Conservation (phyloP, 1,284 basidiomycete genomes). For the Xerocomus minutiporus region DNA sequence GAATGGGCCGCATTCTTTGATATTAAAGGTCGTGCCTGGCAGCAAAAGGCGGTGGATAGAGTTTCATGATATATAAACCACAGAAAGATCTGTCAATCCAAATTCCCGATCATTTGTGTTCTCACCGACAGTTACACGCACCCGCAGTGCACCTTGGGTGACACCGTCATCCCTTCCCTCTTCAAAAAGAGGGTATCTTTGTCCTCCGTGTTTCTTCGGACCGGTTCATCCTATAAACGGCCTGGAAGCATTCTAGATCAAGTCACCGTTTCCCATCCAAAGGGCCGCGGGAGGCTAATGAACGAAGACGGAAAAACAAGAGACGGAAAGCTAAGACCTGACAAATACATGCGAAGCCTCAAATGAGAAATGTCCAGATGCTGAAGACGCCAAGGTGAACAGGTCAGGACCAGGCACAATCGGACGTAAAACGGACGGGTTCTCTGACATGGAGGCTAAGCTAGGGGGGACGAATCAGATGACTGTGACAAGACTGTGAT, state of each 20-base stretch:
- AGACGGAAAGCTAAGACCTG: background rate
- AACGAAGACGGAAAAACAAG: background rate
- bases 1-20: background rate
- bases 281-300: conserved; percentile 18
- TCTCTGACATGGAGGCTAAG: conserved; percentile 15
- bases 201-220: conserved; percentile 6
- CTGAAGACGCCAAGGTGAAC: background rate
- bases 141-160: background rate
- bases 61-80: conserved; percentile 1
- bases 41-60: background rate
- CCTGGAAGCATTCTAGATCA: background rate
- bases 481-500: conserved; percentile 20
- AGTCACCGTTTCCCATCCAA: conserved; percentile 18
- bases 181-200: background rate
- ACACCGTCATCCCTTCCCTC: conserved; percentile 13
- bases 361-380: background rate
- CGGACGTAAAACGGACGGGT: conserved; percentile 1
- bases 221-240: conserved; percentile 7
- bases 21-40: background rate
- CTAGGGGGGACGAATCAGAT: conserved; percentile 11
- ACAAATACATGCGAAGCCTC: background rate
- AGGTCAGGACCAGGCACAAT: conserved; percentile 15
- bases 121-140: conserved; percentile 11
- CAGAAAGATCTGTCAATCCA: background rate
- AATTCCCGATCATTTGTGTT: conserved; percentile 4